A percentile compares a stretch with the other conserved stretches of the same genome.
These are phyloP conservation scores for Smittium mucronatum DNA, from an alignment of 371 early-diverging fungal species.

Conservation along the genomic window DNA sequence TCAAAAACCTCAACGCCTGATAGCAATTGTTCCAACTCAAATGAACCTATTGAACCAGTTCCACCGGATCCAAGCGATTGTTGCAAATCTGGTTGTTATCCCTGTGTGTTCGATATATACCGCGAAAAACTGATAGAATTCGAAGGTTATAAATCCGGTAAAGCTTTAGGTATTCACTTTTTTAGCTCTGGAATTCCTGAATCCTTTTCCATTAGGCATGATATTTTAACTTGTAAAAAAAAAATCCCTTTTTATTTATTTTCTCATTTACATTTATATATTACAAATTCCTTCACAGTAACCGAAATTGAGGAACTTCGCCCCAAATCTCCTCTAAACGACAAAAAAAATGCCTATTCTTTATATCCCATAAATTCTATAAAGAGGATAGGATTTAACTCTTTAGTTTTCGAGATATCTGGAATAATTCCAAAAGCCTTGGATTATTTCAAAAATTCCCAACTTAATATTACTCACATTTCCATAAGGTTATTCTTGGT, in stretches of 20 bases:
- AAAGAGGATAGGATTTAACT: background rate
- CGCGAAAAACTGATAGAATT: slow-evolving; percentile 1
- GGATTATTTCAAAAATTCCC: no score
- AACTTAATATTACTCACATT: background rate
- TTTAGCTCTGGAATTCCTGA: no score
- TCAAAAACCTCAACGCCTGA: background rate
- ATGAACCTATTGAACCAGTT: background rate
- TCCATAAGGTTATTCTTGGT: background rate
- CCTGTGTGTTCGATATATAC: slow-evolving; percentile 12
- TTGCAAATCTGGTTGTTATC: slow-evolving; percentile 10
- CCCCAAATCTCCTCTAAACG: background rate
- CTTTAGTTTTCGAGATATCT: background rate
- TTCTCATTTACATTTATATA: no score
- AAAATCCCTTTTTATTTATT: no score
- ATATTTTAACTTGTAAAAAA: no score
- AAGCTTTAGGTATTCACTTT: no score
- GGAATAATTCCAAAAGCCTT: no score
- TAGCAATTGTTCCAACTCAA: background rate
- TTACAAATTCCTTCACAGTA: no score
- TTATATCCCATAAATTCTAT: background rate
- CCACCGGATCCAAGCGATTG: slow-evolving; percentile 1
- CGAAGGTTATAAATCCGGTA: background rate
- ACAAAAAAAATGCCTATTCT: background rate
- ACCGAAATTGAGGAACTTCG: no score
- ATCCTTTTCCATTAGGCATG: no score